Evolutionary conservation across 106 monocot species (phyloP).

Genomic region (Alisma plantagoaquatica): DNA sequence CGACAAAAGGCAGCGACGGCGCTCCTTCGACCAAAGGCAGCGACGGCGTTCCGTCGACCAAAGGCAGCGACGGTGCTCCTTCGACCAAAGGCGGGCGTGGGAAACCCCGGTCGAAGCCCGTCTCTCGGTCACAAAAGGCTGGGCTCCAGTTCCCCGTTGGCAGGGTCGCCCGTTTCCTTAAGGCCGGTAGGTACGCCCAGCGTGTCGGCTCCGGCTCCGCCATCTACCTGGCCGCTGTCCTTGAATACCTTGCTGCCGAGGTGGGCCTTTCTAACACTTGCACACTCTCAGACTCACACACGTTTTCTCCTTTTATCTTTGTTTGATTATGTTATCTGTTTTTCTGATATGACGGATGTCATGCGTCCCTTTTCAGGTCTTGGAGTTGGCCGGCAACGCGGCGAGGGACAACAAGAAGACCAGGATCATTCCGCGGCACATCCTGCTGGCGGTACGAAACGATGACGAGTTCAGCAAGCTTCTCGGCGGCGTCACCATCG

Average conservation of each 20-base stretch:
- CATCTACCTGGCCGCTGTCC: constrained; percentile 4
- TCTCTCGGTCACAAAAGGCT: not conserved
- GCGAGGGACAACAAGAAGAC: constrained; percentile 46
- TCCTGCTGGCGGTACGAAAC: constrained; percentile 44
- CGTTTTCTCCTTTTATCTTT: too few relatives aligned
- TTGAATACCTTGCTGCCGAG: too few relatives aligned
- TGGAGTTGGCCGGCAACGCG: constrained; percentile 36
- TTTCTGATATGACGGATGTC: not conserved
- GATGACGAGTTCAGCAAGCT: constrained; percentile 47
- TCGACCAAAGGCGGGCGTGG: too few relatives aligned
- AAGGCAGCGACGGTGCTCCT: too few relatives aligned
- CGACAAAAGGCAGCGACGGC: too few relatives aligned
- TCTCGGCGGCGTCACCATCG: constrained; percentile 33
- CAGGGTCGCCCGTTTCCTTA: not conserved
- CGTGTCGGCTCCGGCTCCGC: not conserved
- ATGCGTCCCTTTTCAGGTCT: constrained; percentile 14
- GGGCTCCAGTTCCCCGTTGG: constrained; percentile 3
- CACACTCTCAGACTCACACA: too few relatives aligned
- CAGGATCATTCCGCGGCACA: constrained; percentile 41
- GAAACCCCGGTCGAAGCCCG: too few relatives aligned
- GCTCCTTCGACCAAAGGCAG: too few relatives aligned
- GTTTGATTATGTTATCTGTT: not conserved
- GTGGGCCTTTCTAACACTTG: not conserved
- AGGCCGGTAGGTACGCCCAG: not conserved
- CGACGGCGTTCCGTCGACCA: too few relatives aligned